A percentile compares a stretch with the other conserved stretches of the same genome.
phyloP scores from a whole-genome alignment of 2,329 filamentous ascomycete genomes.

The Gaeumannomyces sp. region DNA sequence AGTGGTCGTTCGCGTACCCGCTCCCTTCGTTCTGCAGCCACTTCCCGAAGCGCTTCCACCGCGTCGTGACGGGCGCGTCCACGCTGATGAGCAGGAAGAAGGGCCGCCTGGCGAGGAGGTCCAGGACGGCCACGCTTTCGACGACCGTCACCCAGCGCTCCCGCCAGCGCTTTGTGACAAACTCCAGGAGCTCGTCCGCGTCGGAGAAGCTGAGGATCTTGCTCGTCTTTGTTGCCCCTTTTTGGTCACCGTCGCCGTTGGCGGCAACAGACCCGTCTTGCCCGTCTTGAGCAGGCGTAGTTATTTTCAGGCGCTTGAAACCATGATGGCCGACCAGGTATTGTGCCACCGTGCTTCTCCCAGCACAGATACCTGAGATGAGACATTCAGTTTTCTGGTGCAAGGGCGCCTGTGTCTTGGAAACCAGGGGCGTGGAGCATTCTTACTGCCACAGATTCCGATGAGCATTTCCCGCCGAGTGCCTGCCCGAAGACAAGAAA shows the following conservation, averaged over 20 bases:
- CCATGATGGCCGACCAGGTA: conserved; percentile 80
- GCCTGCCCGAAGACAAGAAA: too few species aligned
- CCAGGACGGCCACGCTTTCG: conserved; percentile 63
- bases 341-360: conserved; percentile 82
- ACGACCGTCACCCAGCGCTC: conserved; percentile 82
- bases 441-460: conserved; percentile 64
- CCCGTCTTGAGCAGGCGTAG: conserved; percentile 15
- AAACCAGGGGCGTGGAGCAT: not conserved
- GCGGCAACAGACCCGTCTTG: not conserved
- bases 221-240: not conserved
- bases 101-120: conserved; percentile 70
- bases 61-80: conserved; percentile 78
- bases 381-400: conserved; percentile 12
- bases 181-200: conserved; percentile 60
- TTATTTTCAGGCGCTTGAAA: conserved; percentile 68
- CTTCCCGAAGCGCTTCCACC: conserved; percentile 70
- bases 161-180: conserved; percentile 79
- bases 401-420: not conserved
- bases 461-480: conserved; percentile 55
- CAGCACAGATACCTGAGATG: conserved; percentile 75
- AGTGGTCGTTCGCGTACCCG: conserved; percentile 17
- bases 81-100: conserved; percentile 92
- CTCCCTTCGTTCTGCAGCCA: conserved; percentile 14
- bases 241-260: conserved; percentile 2
- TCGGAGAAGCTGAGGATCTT: conserved; percentile 53